These are phyloP conservation scores for Phytophthora brassicae DNA, from an alignment of 352 stramenopile genomes.

Conservation along the genomic window DNA sequence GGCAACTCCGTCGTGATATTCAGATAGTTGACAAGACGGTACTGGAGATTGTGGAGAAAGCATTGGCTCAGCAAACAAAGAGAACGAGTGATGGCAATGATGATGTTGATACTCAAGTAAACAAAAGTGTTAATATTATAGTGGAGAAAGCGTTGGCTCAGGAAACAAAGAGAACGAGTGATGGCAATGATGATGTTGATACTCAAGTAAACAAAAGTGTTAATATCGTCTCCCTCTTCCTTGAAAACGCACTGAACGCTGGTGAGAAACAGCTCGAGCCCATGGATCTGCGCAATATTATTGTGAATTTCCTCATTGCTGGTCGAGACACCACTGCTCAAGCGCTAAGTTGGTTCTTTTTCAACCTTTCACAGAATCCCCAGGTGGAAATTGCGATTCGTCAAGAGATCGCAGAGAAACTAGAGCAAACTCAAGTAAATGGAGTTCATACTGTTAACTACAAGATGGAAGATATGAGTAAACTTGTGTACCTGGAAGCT, in stretches of 20 bases:
- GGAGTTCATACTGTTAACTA: not conserved
- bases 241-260: constrained; percentile 27
- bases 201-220: not conserved
- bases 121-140: too few species aligned
- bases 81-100: not conserved
- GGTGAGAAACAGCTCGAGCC: constrained; percentile 23
- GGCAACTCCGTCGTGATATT: constrained; percentile 32
- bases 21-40: constrained; percentile 38
- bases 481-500: constrained; percentile 49
- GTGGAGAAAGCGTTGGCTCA: constrained; percentile 36
- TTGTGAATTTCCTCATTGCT: constrained; percentile 80
- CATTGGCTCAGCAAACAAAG: constrained; percentile 20
- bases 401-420: constrained; percentile 35
- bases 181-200: not conserved
- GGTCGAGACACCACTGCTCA: constrained; percentile 77
- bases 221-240: constrained; percentile 30
- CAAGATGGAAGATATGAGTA: constrained; percentile 31
- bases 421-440: constrained; percentile 9
- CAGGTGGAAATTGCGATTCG: constrained; percentile 42
- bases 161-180: not conserved
- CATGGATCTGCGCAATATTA: constrained; percentile 58
- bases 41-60: constrained; percentile 41
- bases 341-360: constrained; percentile 70
- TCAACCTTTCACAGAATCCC: constrained; percentile 50
- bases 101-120: not conserved